Evolutionary conservation across 768 basidiomycete species (phyloP), one percentile per base, ranked within the genome.

Genomic region (Leucocoprinus sp.): DNA sequence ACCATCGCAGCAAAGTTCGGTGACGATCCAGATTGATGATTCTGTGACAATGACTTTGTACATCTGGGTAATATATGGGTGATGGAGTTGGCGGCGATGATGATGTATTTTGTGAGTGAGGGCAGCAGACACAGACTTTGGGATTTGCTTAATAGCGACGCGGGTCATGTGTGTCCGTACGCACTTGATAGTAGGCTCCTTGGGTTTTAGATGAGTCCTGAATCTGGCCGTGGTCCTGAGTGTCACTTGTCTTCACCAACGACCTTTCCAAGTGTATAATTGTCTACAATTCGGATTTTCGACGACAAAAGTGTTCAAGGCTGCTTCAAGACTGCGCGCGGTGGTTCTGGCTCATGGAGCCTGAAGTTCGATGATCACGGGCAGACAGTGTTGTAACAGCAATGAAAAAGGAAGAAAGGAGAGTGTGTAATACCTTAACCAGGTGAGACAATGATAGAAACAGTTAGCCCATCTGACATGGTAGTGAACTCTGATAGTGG

Each of bases 21-120:
- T 90, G 34, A 99, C 85, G 48, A 99, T 91, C 92, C 93, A 98
- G 59, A 99, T 93, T 52, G 80, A 77, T 19, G 79, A 77, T 65
- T 99, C 96, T 1, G 96, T 98, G 7, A 95, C 96, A 60, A 98
- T 88, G 59, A 98, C 90, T 66, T 99, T 96, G 69, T 88, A 96
- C 64, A 98, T 82, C 59, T 95, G 92, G 11, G 92, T 88, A 57
- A 99, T 79, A 60, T 96, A 82, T 0, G 92, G 92, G 57, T 98
- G 95, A 60, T 96, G 96, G 9, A 99, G 77, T 39, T 91, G 87
- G 41, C 95, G n/a, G n/a, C n/a, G 86, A 66, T 99, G 95, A 57
- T 99, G 96, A 59, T 99, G 95, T 45, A 99, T 96, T 67, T 99
- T 96, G 52, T 96, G 80, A 21, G 96, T 99, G 31, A 99, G 75